Evolutionary conservation across 495 filamentous ascomycete species (phyloP).

Genomic region (Annulohypoxylon stygium): DNA sequence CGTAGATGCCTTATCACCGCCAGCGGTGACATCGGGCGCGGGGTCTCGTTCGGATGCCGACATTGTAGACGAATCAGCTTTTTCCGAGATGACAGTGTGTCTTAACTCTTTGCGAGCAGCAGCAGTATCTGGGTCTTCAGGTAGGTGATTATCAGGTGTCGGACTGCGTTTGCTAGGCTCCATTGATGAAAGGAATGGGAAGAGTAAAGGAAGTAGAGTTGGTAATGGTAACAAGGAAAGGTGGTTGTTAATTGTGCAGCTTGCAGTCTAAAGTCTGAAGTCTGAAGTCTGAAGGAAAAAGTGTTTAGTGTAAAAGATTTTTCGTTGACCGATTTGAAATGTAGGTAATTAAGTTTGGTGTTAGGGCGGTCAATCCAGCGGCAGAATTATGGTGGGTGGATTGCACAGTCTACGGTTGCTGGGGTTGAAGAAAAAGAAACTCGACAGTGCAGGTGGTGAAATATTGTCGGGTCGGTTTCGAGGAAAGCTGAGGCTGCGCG

Average conservation of each 20-base stretch:
- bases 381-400: background rate
- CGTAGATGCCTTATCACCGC: slow-evolving; percentile 40
- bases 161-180: slow-evolving; percentile 45
- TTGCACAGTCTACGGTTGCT: background rate
- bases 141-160: slow-evolving; percentile 41
- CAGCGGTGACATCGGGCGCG: slow-evolving; percentile 31
- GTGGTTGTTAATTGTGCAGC: background rate
- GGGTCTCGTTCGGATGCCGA: slow-evolving; percentile 38
- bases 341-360: background rate
- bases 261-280: background rate
- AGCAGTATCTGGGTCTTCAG: slow-evolving; percentile 67
- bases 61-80: slow-evolving; percentile 44
- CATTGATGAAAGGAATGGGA: slow-evolving; percentile 34
- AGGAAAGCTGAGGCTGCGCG: slow-evolving; percentile 39
- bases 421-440: slow-evolving; percentile 11
- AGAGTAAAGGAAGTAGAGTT: background rate
- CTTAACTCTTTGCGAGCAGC: slow-evolving; percentile 67
- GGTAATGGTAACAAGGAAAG: slow-evolving; percentile 11
- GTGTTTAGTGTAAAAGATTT: slow-evolving; percentile 1
- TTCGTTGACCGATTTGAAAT: background rate
- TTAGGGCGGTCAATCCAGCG: background rate
- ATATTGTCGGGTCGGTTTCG: slow-evolving; percentile 33
- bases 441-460: slow-evolving; percentile 18
- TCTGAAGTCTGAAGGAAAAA: background rate
- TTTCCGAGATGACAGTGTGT: slow-evolving; percentile 67